Percentiles rank a stretch among this genome's conserved stretches.
Conservation (phyloP, 768 basidiomycete genomes). For the Tulasnella sp. region DNA sequence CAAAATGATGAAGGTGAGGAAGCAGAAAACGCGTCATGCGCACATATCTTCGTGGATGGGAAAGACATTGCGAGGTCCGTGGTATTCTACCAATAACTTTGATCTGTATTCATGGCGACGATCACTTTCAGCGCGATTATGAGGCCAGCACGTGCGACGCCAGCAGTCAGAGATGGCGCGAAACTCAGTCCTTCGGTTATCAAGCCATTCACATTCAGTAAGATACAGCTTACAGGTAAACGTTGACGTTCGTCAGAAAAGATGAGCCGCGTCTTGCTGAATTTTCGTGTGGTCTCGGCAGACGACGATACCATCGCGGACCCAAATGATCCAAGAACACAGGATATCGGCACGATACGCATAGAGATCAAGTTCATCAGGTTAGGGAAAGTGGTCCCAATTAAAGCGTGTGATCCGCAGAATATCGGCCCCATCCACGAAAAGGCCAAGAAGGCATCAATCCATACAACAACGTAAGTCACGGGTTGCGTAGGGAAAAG, state of each 20-base stretch:
- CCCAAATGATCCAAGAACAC: constrained; percentile 7
- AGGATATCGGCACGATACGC: constrained; percentile 15
- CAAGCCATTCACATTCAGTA: constrained; percentile 7
- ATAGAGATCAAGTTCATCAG: constrained; percentile 11
- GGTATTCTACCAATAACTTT: no score
- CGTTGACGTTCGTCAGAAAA: neutral
- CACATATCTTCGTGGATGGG: constrained; percentile 6
- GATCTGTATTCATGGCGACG: neutral
- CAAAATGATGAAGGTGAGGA: constrained; percentile 8
- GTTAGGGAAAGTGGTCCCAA: constrained; percentile 1
- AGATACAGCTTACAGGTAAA: constrained; percentile 3
- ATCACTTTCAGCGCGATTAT: neutral
- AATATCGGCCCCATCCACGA: constrained; percentile 14
- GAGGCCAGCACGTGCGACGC: neutral
- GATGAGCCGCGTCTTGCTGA: neutral
- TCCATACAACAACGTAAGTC: constrained; percentile 12
- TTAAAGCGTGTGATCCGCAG: neutral
- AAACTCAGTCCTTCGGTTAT: neutral
- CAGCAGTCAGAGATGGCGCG: constrained; percentile 1
- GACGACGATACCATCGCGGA: constrained; percentile 7
- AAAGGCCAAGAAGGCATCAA: constrained; percentile 14
- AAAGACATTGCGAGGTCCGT: constrained; percentile 1
- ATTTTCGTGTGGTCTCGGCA: neutral
- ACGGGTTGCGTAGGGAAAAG: neutral
- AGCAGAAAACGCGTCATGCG: constrained; percentile 1